A percentile compares a stretch with the other conserved stretches of the same genome.
Conservation (phyloP, 345 rosid species). For the Stellera chamaejasme region DNA sequence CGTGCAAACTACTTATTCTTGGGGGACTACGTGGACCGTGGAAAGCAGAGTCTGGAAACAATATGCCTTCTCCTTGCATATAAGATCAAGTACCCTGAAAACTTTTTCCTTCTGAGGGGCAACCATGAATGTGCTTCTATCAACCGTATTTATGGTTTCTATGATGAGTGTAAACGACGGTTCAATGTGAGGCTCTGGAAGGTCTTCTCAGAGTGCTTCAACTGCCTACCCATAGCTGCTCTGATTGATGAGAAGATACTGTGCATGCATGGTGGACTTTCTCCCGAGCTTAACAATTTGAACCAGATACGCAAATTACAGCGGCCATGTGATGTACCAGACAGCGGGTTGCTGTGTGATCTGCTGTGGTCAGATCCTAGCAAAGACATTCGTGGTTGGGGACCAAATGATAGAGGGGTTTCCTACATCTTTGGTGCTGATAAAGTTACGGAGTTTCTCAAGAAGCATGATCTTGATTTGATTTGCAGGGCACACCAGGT, state of each 20-base stretch:
- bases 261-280: constrained; percentile 93
- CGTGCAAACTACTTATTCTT: constrained; percentile 74
- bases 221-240: constrained; percentile 86
- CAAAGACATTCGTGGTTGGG: constrained; percentile 61
- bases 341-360: constrained; percentile 66
- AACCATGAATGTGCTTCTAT: constrained; percentile 89
- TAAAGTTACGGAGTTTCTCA: constrained; percentile 50
- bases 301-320: constrained; percentile 59
- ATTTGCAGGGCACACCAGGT: constrained; percentile 94
- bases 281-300: constrained; percentile 59
- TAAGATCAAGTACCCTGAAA: constrained; percentile 73
- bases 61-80: constrained; percentile 85
- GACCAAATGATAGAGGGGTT: constrained; percentile 72
- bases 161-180: constrained; percentile 78
- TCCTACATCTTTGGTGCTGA: constrained; percentile 74
- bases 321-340: constrained; percentile 76
- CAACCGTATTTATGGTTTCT: constrained; percentile 83
- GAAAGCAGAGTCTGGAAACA: constrained; percentile 87
- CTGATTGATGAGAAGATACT: constrained; percentile 70
- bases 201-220: constrained; percentile 70
- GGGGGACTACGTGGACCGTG: constrained; percentile 90
- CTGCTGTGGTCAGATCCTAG: constrained; percentile 93
- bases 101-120: constrained; percentile 78
- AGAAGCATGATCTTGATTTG: constrained; percentile 63
- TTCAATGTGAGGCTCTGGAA: constrained; percentile 74